phyloP scores from a whole-genome alignment of 23 red algal species.

The Gracilariopsis chorda region DNA sequence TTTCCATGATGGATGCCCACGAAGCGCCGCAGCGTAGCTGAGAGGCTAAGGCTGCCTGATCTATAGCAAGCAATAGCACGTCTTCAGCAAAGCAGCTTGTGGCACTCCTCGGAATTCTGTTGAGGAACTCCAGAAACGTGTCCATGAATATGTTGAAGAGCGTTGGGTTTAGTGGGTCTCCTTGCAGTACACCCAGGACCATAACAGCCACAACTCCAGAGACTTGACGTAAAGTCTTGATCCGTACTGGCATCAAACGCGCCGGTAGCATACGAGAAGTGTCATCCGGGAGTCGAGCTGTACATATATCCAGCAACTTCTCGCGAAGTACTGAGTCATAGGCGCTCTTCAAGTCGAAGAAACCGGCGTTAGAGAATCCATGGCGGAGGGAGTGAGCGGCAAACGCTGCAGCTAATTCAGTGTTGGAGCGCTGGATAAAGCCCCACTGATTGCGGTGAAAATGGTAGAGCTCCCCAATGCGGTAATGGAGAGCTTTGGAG shows the following conservation, averaged over 20 bases:
- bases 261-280: not conserved
- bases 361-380: not conserved
- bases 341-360: not conserved
- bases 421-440: not conserved
- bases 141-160: slow-evolving; percentile 42
- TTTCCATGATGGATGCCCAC: not conserved
- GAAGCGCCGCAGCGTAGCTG: not conserved
- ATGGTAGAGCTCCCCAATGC: not conserved
- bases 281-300: not conserved
- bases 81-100: slow-evolving; percentile 29
- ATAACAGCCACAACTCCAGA: not conserved
- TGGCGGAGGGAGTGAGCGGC: not conserved
- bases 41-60: not conserved
- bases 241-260: not conserved
- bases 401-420: not conserved
- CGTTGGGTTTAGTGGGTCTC: slow-evolving; percentile 6
- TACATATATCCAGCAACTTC: not conserved
- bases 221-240: not conserved
- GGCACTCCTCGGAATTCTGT: not conserved
- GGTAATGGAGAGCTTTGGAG: not conserved
- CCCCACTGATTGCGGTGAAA: not conserved
- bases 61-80: not conserved
- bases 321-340: slow-evolving; percentile 3
- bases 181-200: not conserved
- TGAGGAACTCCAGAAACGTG: not conserved